Base-by-base conservation (phyloP, 177 flowering plant species). In the Telopea speciosissima region DNA sequence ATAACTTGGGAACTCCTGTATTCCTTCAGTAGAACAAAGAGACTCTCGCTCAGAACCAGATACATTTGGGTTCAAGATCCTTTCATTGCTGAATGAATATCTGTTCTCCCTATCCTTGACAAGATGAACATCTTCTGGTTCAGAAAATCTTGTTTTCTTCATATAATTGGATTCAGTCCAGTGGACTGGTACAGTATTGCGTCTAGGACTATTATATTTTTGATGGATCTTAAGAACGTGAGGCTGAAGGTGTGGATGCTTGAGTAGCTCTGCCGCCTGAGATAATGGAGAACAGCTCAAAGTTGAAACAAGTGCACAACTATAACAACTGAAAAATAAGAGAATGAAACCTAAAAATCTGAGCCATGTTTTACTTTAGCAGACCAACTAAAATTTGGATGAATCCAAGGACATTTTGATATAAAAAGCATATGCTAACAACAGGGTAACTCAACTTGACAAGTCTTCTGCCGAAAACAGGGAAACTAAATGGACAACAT, bases 201-300 rank as follows among this genome's bases (percentile, higher is more conserved):
- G 72, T 59, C 85, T 78, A 4, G 92, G 93, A 72, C 81, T 85
- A 72, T 79, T 85, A 70, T 73, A 62, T 73, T 89, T 92, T 33
- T 85, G 80, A 79, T 90, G 88, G 69, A 92, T 70, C 81, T 80
- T 86, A 6, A 85, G 85, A 67, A 94, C 76, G 72, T 86, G 77
- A 42, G 90, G 87, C 72, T 87, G 97, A 75, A 94, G 97, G 72
- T 81, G 89, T 65, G 92, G 89, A 69, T 90, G 92, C 72, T 73
- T 74, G 13, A 94, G 95, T 75, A 94, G 82, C 78, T 92, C 97
- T 6, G 92, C 87, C 73, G 97, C 95, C 98, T 94, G 87, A 23
- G 25, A 78, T 65, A 73, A 72, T 66, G 45, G 61, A 61, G 24
- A 33, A 44, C 63, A 63, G 22, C 45, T 49, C 14, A 49, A 65